These are phyloP conservation scores for Eleusine indica DNA, from an alignment of 176 grass and related monocot species.

Conservation along the genomic window DNA sequence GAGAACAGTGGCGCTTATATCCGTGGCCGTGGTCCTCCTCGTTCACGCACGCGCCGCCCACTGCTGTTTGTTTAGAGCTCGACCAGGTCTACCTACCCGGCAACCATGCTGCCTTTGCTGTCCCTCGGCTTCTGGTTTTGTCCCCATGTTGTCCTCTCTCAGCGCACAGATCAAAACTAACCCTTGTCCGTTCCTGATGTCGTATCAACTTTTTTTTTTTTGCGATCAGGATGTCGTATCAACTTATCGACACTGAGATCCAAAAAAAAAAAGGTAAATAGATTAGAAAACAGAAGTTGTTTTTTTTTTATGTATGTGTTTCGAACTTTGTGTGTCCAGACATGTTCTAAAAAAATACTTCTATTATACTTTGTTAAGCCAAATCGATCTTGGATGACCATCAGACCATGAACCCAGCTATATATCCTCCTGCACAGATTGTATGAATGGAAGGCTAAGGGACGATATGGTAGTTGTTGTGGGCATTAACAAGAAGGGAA, in stretches of 20 bases:
- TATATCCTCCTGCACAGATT: neutral
- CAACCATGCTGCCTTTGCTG: neutral
- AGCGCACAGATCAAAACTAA: neutral
- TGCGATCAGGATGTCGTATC: neutral
- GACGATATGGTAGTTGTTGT: no score
- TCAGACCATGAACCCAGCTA: neutral
- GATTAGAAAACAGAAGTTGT: neutral
- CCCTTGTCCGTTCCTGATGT: neutral
- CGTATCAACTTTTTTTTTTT: neutral
- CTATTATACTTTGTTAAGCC: neutral
- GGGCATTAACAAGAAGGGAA: no score
- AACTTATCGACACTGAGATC: neutral
- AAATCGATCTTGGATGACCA: neutral
- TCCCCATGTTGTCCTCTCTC: neutral
- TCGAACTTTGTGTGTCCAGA: no score
- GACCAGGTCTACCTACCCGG: neutral
- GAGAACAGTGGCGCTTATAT: no score
- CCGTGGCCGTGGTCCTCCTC: neutral
- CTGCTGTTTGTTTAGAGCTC: conserved; percentile 4
- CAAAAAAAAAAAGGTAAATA: neutral
- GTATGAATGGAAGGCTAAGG: neutral
- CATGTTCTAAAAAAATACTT: no score
- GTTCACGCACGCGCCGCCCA: neutral
- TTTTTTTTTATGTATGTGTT: neutral
- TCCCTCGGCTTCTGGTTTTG: neutral